Base-by-base conservation (phyloP, 1,284 basidiomycete genomes). In the Retiboletus fuscus region DNA sequence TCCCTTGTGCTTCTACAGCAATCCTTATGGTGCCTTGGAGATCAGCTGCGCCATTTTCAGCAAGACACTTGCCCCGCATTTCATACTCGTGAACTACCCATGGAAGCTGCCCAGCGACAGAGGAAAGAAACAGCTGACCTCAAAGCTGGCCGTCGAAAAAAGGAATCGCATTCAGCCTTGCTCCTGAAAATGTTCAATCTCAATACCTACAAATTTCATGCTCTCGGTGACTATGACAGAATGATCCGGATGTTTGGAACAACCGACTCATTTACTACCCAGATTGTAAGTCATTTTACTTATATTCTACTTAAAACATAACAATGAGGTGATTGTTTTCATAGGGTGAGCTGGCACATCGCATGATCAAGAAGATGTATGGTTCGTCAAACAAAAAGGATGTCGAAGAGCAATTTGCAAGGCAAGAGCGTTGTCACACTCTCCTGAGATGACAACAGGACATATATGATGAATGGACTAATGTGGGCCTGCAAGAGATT, bases 351-450 rank as follows among this genome's bases (percentile, higher is more conserved):
- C 60, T 39, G 10, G 60, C 41, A 1, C 53, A 71, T 51, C 11
- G 7, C 3, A 5, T 24, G 20, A 49, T 70, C 41, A 70, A 70
- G 57, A 60, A 30, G n/a, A 64, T 63, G 41, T 69, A 70, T 2
- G 6, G 13, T 7, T 3, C 5, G 15, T 58, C 39, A 10, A 70
- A 70, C 51, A 72, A 71, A 46, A 71, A 39, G 5, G 2, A 39
- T 18, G n/a, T 72, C 0, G 1, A 55, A 0, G 47, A 55, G 2
- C 72, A 72, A 41, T 34, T 34, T 34, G 34, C 34, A 4, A 34
- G 34, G 34, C 34, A 34, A 8, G 34, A 34, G 34, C 34, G 34
- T 34, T 8, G 34, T 34, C 34, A 8, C 8, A 34, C 34, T 34
- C 34, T 34, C 4, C 34, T 34, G 34, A 34, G 34, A 34, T 8